Percentiles rank a stretch among this genome's conserved stretches.
Evolutionary conservation across 768 basidiomycete species (phyloP).

Genomic region (Kwoniella europaea): DNA sequence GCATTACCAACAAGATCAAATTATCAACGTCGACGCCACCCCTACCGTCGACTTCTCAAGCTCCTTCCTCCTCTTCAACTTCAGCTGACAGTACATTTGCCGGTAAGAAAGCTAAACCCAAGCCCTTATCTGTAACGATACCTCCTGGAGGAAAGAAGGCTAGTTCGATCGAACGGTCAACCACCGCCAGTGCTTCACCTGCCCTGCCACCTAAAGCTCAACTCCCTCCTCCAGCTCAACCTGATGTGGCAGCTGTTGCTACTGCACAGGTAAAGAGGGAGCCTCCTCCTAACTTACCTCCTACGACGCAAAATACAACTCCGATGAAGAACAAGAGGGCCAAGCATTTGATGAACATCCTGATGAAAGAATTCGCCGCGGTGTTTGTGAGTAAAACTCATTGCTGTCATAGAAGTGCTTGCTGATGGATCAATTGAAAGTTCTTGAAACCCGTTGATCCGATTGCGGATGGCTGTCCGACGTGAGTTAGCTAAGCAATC

Average conservation of each 20-base stretch:
- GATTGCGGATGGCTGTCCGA: slow-evolving; percentile 80
- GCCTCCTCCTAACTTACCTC: slow-evolving; percentile 35
- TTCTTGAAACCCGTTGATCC: slow-evolving; percentile 87
- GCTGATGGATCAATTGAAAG: slow-evolving; percentile 15
- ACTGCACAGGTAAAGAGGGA: not conserved
- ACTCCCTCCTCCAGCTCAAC: not conserved
- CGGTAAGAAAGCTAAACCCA: slow-evolving; percentile 26
- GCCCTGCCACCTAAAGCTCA: slow-evolving; percentile 5
- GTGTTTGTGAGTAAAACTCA: slow-evolving; percentile 27
- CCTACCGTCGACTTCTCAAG: not conserved
- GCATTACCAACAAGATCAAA: slow-evolving; percentile 2
- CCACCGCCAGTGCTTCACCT: slow-evolving; percentile 3
- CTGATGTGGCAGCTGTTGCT: not conserved
- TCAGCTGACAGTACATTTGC: slow-evolving; percentile 5
- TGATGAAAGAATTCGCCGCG: slow-evolving; percentile 35
- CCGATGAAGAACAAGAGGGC: slow-evolving; percentile 45
- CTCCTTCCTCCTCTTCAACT: not conserved
- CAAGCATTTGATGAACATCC: slow-evolving; percentile 29
- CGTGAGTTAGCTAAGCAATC: slow-evolving; percentile 64
- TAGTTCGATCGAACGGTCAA: slow-evolving; percentile 5
- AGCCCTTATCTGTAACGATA: slow-evolving; percentile 1
- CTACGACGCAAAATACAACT: slow-evolving; percentile 27
- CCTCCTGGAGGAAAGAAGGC: slow-evolving; percentile 5
- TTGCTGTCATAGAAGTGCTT: not conserved
- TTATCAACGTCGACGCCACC: not conserved